Percentiles rank a stretch among this genome's conserved stretches.
phyloP scores from a whole-genome alignment of 2,329 filamentous ascomycete species.

The Fusarium tanahbumbuense region DNA sequence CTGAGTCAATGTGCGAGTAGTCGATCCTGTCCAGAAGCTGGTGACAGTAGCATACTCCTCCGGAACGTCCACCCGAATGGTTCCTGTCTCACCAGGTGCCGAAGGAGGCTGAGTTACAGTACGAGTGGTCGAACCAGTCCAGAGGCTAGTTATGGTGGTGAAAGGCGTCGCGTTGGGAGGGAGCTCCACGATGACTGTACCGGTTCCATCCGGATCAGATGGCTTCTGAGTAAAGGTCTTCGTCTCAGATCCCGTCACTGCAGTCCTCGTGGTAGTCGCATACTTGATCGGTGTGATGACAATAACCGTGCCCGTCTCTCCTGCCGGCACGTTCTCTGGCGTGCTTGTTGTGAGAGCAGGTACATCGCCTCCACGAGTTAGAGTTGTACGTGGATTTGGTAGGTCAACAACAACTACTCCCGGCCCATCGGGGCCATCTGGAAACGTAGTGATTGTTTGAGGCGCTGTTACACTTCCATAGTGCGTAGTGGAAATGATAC shows the following conservation, averaged over 20 bases:
- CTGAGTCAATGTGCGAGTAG: background rate
- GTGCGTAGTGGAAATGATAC: background rate
- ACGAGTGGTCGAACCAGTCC: background rate
- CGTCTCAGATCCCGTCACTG: background rate
- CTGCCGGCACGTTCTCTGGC: background rate
- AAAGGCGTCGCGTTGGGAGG: background rate
- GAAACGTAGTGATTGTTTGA: background rate
- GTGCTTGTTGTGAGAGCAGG: background rate
- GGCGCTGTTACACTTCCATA: conserved; percentile 1
- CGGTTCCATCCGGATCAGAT: background rate
- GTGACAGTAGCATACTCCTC: background rate
- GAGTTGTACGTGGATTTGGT: background rate
- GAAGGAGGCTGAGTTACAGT: background rate
- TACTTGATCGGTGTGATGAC: conserved; percentile 1
- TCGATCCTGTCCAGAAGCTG: background rate
- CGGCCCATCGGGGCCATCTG: background rate
- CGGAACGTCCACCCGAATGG: background rate
- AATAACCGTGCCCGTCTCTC: conserved; percentile 1
- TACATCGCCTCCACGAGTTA: background rate
- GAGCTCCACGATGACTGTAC: background rate
- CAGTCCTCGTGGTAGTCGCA: background rate
- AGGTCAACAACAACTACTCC: background rate
- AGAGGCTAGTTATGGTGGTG: background rate
- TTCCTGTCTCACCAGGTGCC: background rate
- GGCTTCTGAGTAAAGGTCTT: background rate